phyloP scores from a whole-genome alignment of 2,329 filamentous ascomycete species.

The Sarocladiaceae sp. region DNA sequence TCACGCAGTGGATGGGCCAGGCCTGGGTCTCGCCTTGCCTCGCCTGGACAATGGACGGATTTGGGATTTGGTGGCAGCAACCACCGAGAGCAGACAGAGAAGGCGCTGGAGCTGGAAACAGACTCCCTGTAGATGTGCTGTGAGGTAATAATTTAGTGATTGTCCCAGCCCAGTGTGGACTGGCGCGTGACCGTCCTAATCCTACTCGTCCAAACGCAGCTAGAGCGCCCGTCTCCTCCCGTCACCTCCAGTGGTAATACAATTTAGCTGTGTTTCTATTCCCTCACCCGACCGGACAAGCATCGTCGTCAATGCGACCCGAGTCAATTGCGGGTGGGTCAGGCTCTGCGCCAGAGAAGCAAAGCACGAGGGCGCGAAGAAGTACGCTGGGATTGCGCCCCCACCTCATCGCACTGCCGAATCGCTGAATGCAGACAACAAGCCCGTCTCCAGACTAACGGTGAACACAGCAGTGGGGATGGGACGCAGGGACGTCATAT shows the following conservation, averaged over 20 bases:
- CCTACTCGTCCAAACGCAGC: background rate
- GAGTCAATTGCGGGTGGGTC: background rate
- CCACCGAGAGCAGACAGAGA: background rate
- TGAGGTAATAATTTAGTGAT: background rate
- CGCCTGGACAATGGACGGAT: background rate
- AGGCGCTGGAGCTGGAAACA: background rate
- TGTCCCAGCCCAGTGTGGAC: background rate
- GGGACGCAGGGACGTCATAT: constrained; percentile 5
- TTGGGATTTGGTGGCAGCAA: background rate
- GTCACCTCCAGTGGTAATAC: background rate
- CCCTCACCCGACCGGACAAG: constrained; percentile 2
- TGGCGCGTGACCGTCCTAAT: background rate
- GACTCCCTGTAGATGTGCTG: background rate
- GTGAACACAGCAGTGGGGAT: constrained; percentile 2
- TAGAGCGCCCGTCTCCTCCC: background rate
- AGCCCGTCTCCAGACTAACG: background rate
- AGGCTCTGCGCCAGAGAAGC: no score
- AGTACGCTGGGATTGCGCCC: background rate
- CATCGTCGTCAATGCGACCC: background rate
- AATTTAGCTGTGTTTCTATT: no score
- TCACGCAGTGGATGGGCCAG: background rate
- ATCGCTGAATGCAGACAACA: constrained; percentile 7
- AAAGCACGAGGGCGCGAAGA: constrained; percentile 2
- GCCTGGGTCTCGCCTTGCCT: background rate
- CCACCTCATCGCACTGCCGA: background rate